phyloP scores from a whole-genome alignment of 108 stramenopile genomes.

The Nitzschia sp. region DNA sequence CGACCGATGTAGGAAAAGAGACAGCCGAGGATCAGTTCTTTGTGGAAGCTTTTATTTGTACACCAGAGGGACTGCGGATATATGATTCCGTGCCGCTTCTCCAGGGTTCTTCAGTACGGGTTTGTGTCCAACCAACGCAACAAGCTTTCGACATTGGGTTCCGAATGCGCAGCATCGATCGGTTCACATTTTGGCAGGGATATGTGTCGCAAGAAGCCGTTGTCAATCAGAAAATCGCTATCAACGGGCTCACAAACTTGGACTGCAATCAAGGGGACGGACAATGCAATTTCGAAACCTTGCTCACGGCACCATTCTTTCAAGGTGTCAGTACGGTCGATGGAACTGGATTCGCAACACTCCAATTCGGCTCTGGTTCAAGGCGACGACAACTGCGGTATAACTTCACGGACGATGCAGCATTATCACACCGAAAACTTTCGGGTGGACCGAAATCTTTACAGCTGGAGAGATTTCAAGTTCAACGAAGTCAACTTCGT shows the following conservation, averaged over 20 bases:
- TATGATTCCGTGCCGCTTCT: not conserved
- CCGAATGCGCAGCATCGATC: conserved; percentile 19
- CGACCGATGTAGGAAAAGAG: not conserved
- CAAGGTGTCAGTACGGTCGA: not conserved
- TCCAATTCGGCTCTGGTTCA: conserved; percentile 6
- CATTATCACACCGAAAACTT: not conserved
- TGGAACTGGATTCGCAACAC: conserved; percentile 11
- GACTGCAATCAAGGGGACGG: conserved; percentile 1
- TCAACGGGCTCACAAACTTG: conserved; percentile 14
- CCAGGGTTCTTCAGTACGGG: conserved; percentile 6
- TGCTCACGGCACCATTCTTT: conserved; percentile 14
- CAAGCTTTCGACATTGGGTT: conserved; percentile 26
- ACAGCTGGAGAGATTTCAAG: not conserved
- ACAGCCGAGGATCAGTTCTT: conserved; percentile 19
- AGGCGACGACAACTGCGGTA: not conserved
- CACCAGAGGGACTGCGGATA: not conserved
- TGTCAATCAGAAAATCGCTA: not conserved
- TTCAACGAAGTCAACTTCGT: not conserved
- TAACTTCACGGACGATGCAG: not conserved
- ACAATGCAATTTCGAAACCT: conserved; percentile 16
- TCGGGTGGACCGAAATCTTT: not conserved
- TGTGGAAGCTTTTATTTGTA: conserved; percentile 15
- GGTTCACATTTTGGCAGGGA: conserved; percentile 19
- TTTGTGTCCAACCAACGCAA: conserved; percentile 19
- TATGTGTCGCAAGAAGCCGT: conserved; percentile 18